A percentile compares a stretch with the other conserved stretches of the same genome.
phyloP scores from a whole-genome alignment of 1,284 basidiomycete genomes.

The Mycena sp. region DNA sequence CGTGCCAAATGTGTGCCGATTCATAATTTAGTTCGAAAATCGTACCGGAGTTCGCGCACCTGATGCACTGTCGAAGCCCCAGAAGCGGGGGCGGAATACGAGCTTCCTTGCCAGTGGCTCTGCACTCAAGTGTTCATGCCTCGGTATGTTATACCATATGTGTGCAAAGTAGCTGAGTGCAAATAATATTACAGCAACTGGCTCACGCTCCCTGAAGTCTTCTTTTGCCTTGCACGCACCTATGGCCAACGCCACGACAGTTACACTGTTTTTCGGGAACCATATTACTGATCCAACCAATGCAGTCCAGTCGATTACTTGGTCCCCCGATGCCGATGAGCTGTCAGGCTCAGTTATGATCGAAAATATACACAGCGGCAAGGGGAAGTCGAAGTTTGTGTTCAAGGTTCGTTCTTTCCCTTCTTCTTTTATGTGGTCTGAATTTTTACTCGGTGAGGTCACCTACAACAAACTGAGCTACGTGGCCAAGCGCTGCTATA shows the following conservation, averaged over 20 bases:
- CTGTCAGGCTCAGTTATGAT: background rate
- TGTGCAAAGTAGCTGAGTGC: background rate
- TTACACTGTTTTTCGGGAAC: slow-evolving; percentile 2
- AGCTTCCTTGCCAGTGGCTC: background rate
- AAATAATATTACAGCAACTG: background rate
- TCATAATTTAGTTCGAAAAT: slow-evolving; percentile 3
- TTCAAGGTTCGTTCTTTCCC: background rate
- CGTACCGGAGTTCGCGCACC: slow-evolving; percentile 1
- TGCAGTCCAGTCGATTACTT: background rate
- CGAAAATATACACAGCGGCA: background rate
- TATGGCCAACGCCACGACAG: background rate
- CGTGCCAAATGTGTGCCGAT: background rate
- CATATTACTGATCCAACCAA: background rate
- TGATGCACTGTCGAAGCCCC: slow-evolving; percentile 1
- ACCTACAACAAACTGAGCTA: background rate
- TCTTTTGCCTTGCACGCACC: background rate
- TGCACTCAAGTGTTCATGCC: background rate
- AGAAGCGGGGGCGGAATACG: background rate
- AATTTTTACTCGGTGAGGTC: background rate
- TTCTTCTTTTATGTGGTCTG: background rate
- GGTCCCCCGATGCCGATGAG: background rate
- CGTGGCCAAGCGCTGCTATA: slow-evolving; percentile 9
- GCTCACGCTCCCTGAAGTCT: background rate
- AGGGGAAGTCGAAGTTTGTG: slow-evolving; percentile 7
- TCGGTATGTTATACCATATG: background rate